phyloP scores from a whole-genome alignment of 192 early-diverging fungal species.

The Rhizoclosmatium globosum region DNA sequence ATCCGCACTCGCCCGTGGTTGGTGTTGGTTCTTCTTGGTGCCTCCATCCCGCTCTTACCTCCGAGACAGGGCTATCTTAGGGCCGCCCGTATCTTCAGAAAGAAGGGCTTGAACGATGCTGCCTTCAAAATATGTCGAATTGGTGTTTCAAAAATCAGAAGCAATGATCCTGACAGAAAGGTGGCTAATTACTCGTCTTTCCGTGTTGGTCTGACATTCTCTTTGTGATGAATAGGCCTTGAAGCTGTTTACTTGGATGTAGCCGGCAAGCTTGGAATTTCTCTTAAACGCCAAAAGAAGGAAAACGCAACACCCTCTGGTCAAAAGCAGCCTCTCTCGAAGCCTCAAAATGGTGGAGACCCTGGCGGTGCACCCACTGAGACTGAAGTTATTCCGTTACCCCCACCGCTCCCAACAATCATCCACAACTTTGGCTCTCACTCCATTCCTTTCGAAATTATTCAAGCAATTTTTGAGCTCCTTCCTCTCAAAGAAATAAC shows the following conservation, averaged over 20 bases:
- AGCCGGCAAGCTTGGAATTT: constrained; percentile 19
- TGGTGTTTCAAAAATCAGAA: background rate
- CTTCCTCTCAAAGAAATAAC: constrained; percentile 25
- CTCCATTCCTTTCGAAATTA: constrained; percentile 34
- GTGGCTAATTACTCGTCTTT: background rate
- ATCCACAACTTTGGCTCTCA: constrained; percentile 36
- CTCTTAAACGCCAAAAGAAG: constrained; percentile 22
- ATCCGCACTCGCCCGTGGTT: background rate
- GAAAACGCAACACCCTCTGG: background rate
- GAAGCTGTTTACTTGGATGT: constrained; percentile 14
- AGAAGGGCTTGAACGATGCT: constrained; percentile 8
- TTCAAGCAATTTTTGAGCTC: constrained; percentile 25
- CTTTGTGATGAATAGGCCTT: constrained; percentile 20
- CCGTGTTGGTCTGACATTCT: background rate
- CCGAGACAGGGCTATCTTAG: constrained; percentile 18
- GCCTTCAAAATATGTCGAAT: constrained; percentile 33
- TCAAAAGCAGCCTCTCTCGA: background rate
- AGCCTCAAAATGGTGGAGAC: background rate
- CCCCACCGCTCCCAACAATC: background rate
- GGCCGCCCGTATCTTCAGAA: constrained; percentile 23
- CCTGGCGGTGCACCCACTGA: background rate
- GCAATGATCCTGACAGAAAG: constrained; percentile 22
- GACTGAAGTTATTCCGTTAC: background rate
- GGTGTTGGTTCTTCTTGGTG: background rate
- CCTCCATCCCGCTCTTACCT: background rate